A percentile compares a stretch with the other conserved stretches of the same genome.
phyloP scores from a whole-genome alignment of 139 green algal genomes.

The Closterium sp. region DNA sequence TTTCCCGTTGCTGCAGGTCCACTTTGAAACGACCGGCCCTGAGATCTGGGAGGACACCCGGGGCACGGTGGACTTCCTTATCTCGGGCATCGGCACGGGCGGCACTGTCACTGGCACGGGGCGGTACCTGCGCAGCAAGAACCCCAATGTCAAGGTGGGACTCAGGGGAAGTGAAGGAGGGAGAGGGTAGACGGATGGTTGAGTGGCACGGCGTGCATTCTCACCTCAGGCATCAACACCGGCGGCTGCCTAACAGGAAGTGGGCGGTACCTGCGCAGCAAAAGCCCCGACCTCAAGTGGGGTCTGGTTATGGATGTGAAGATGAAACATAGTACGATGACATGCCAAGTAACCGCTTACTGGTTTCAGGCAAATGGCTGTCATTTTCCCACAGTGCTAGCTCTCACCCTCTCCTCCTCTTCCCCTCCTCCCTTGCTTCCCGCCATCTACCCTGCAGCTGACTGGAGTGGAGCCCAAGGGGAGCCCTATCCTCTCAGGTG shows the following conservation, averaged over 20 bases:
- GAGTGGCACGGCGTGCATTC: no score
- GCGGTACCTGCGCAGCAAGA: slow-evolving; percentile 89
- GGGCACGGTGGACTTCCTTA: slow-evolving; percentile 85
- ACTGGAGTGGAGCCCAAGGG: slow-evolving; percentile 94
- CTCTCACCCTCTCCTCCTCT: no score
- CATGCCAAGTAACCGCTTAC: no score
- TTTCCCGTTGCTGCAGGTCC: slow-evolving; percentile 54
- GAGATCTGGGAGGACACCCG: slow-evolving; percentile 90
- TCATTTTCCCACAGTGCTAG: no score
- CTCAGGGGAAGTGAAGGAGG: no score
- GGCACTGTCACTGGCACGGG: slow-evolving; percentile 93
- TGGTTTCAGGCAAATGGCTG: no score
- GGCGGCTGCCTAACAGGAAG: no score
- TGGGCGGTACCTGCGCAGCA: no score
- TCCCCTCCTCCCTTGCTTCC: no score
- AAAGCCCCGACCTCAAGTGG: no score
- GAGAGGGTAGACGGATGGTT: background rate
- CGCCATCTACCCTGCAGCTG: slow-evolving; percentile 46
- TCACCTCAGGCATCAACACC: no score
- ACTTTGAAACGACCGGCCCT: slow-evolving; percentile 86
- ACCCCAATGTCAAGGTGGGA: slow-evolving; percentile 42
- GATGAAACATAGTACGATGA: no score
- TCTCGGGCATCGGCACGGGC: slow-evolving; percentile 90
- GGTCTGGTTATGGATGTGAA: background rate
- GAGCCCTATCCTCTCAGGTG: slow-evolving; percentile 84